Base-by-base conservation (phyloP, 2,329 filamentous ascomycete genomes). In the Hypomyces rosellus region DNA sequence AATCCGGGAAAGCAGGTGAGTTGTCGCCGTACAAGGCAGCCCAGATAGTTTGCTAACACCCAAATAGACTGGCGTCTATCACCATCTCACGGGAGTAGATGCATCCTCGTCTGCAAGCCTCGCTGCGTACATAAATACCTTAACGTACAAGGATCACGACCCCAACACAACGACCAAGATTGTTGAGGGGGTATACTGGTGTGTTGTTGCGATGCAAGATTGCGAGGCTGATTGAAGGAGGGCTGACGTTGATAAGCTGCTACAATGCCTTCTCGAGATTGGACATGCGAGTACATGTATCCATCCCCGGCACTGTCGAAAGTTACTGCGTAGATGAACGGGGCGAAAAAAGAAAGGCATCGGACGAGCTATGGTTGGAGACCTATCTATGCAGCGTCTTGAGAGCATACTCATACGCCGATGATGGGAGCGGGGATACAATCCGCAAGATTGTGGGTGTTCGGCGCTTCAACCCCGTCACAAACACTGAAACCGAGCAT, bases 211-310 rank as follows among this genome's bases (percentile, higher is more conserved):
- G 40, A 45, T 36, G 15, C 33, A 39, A 18, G 46, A 33, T 12
- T 42, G 18, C 25, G 33, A n/a, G 42, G 39, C 50, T 59, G 45
- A 57, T 36, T n/a, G 33, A 22, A 20, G 7, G 20, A 8, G 22
- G 38, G 34, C 58, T 57, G 40, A 61, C 46, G 13, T 3, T 15
- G 11, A 7, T 8, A 52, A 79, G 76, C 72, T 99, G 93, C 72
- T 99, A 99, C 78, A 99, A 99, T 88, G 93, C 93, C 57, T 96
- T 99, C 69, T 97, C 93, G 5, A 83, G 95, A 57, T 79, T 97
- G 48, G 93, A 99, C 65, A 99, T 99, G 93, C 89, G 93, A 54
- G 92, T 99, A 12, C 91, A 97, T 65, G 92, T 99, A 53, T 92
- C 91, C 57, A 97, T 99, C 57, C 93, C 93, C 15, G 93, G 93